Evolutionary conservation across 116 monocot genomes (phyloP).

Genomic region (Cymodocea nodosa): DNA sequence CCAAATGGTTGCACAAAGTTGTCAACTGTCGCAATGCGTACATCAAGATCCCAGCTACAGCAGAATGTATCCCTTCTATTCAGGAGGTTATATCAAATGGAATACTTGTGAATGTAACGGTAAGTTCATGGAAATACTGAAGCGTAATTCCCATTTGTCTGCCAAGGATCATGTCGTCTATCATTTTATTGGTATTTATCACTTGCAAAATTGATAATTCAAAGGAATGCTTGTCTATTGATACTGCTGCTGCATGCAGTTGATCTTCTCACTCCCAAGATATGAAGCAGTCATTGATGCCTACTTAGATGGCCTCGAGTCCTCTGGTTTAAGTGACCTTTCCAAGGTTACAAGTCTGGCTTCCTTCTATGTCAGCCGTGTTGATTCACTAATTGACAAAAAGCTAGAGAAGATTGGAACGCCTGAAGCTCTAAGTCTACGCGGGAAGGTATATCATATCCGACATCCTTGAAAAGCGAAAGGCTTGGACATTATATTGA

Average conservation of each 20-base stretch:
- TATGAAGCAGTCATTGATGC: constrained; percentile 93
- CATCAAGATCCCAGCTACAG: constrained; percentile 97
- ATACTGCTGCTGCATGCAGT: constrained; percentile 29
- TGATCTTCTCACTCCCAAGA: constrained; percentile 84
- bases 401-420: constrained; percentile 43
- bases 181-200: background rate
- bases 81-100: constrained; percentile 77
- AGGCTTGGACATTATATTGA: background rate
- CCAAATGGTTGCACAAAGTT: constrained; percentile 80
- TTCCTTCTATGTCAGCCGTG: constrained; percentile 86
- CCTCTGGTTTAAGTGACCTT: constrained; percentile 61
- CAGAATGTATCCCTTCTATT: constrained; percentile 82
- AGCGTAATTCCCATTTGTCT: background rate
- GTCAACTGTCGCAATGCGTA: constrained; percentile 73
- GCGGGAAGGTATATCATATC: constrained; percentile 76
- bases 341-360: constrained; percentile 82
- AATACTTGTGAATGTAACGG: constrained; percentile 93
- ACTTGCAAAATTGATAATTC: background rate
- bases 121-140: constrained; percentile 19
- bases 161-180: background rate
- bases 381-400: constrained; percentile 61
- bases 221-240: background rate
- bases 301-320: constrained; percentile 79
- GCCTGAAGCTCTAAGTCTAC: constrained; percentile 56
- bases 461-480: background rate